These are phyloP conservation scores for Verticillium tricorpus DNA, from an alignment of 2,329 filamentous ascomycete species.

Conservation along the genomic window DNA sequence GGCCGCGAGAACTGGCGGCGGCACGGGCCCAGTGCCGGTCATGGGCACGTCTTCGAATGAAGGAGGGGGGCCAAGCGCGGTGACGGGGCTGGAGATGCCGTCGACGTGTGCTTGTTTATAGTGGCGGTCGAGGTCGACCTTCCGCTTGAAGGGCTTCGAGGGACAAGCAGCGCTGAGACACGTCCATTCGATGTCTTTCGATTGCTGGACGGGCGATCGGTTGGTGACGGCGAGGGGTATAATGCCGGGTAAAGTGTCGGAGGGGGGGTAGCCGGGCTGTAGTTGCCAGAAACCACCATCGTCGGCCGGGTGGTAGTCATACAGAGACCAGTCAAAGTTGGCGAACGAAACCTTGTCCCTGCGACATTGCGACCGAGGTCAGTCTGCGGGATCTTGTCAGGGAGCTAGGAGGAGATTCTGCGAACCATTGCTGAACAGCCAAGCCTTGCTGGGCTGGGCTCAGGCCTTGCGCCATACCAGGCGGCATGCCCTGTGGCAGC, in stretches of 20 bases:
- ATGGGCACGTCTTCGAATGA: conserved; percentile 3
- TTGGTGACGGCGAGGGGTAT: conserved; percentile 10
- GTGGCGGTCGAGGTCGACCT: conserved; percentile 51
- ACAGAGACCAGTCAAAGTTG: conserved; percentile 13
- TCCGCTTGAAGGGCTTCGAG: conserved; percentile 42
- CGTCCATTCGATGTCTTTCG: conserved; percentile 11
- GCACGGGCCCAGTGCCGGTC: conserved; percentile 6
- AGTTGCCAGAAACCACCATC: conserved; percentile 14
- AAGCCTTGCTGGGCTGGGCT: background rate
- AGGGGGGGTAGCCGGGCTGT: conserved; percentile 7
- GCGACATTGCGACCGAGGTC: background rate
- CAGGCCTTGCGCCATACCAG: background rate
- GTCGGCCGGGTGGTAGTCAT: conserved; percentile 12
- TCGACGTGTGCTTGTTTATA: conserved; percentile 42
- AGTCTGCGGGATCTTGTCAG: background rate
- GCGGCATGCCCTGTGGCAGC: background rate
- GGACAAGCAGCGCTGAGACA: conserved; percentile 38
- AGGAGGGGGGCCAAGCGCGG: background rate
- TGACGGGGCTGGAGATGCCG: conserved; percentile 8
- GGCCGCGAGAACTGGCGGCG: background rate
- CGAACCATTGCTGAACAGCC: background rate
- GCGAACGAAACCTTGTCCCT: conserved; percentile 9
- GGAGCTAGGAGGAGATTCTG: background rate
- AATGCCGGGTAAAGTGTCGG: conserved; percentile 7
- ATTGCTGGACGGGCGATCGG: conserved; percentile 9